phyloP scores from a whole-genome alignment of 73 alveolate species.

The Paramecium sexaurelia region DNA sequence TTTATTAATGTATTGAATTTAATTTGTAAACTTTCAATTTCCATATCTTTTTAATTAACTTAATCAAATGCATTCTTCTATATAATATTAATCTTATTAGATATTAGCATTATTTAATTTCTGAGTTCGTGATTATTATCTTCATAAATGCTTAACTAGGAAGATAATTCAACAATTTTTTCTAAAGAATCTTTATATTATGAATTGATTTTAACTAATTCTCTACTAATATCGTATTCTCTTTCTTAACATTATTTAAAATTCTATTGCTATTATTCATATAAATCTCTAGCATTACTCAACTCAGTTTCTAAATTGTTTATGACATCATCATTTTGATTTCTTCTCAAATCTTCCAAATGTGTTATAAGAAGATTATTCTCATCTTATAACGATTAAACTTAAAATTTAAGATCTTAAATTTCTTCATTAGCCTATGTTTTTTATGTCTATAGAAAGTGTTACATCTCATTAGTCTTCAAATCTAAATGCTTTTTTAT shows the following conservation, averaged over 20 bases:
- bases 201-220: neutral
- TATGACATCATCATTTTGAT: neutral
- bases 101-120: neutral
- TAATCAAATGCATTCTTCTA: neutral
- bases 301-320: conserved; percentile 21
- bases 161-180: neutral
- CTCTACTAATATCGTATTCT: conserved; percentile 3
- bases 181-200: neutral
- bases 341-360: conserved; percentile 42
- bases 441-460: neutral
- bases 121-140: neutral
- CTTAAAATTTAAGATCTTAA: neutral
- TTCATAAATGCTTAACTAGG: neutral
- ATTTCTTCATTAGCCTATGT: neutral
- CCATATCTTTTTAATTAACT: neutral
- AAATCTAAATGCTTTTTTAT: conserved; percentile 1
- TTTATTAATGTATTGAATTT: neutral
- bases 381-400: conserved; percentile 8
- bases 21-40: neutral
- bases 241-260: conserved; percentile 31
- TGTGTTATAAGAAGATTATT: conserved; percentile 32
- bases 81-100: neutral
- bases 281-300: conserved; percentile 18
- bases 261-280: conserved; percentile 4
- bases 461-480: neutral